Evolutionary conservation across 2,329 filamentous ascomycete genomes (phyloP).

Genomic region (Mariannaea sp.): DNA sequence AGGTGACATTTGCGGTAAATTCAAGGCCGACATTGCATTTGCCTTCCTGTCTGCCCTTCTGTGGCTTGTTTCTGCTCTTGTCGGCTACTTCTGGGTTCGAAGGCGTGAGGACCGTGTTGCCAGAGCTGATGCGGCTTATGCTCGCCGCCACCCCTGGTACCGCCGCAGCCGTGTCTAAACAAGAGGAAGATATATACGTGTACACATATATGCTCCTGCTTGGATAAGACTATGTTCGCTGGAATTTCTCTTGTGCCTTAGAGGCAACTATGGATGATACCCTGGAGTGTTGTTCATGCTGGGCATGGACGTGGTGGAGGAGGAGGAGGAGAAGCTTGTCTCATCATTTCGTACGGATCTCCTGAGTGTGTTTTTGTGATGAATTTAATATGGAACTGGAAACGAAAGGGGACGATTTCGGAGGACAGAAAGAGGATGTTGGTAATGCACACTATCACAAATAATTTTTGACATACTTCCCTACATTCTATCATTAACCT

Average conservation of each 20-base stretch:
- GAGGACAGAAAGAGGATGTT: background rate
- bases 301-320: background rate
- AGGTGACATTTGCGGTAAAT: constrained; percentile 64
- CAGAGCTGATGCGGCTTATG: constrained; percentile 37
- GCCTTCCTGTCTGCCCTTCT: constrained; percentile 71
- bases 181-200: background rate
- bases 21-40: constrained; percentile 74
- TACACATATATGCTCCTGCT: too few relatives aligned
- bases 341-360: constrained; percentile 1
- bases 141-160: constrained; percentile 48
- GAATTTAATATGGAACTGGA: background rate
- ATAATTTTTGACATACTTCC: background rate
- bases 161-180: constrained; percentile 49
- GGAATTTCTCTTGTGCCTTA: background rate
- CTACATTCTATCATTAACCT: background rate
- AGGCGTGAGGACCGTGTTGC: constrained; percentile 45
- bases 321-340: background rate
- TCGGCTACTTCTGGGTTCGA: constrained; percentile 61
- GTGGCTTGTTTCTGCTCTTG: constrained; percentile 68
- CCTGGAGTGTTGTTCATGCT: constrained; percentile 2
- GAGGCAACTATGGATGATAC: constrained; percentile 12
- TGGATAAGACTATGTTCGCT: background rate
- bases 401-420: background rate
- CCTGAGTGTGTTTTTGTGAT: background rate
- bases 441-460: background rate